Base-by-base conservation (phyloP, 768 basidiomycete species). In the Auricularia auricula-judae region DNA sequence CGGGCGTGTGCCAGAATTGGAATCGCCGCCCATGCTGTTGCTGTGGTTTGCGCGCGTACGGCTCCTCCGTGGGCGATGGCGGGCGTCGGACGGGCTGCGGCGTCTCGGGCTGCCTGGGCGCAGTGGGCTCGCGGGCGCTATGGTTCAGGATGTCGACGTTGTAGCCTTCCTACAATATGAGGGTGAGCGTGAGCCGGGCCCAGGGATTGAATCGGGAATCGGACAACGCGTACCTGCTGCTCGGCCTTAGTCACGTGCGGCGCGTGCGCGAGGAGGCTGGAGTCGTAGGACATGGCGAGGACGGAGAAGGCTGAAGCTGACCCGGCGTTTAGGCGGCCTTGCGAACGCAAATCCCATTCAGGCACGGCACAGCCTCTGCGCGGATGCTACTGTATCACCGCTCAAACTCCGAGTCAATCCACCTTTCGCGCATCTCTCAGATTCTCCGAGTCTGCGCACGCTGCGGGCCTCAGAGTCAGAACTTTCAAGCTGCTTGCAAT, bases 1-100 rank as follows among this genome's bases (percentile, higher is more conserved):
- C 79, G 36, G 69, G 78, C 29, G 74, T 81, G 62, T 79, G 77
- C 76, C 81, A 86, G 72, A 83, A 86, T 3, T 82, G 77, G 23
- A 18, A 10, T 10, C 47, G 47, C 21, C 11, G 18, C 67, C 60
- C 59, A 65, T 43, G 72, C 62, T 63, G 64, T 66, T 35, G 62
- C 61, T 23, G 68, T 61, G 61, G 53, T 47, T 16, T 16, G 8
- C 47, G 18, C 0, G 29, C 29, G 29, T 29, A 29, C 21, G 47
- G 47, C 47, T 23, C 3, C 10, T 18, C 42, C 33, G 44, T 69
- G 65, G 43, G 72, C 73, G 58, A 72, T 71, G 29, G 70, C 64
- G 21, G 67, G 56, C 64, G 12, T 64, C 56, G 10, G 66, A 61
- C 2, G 71, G 67, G 39, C 39, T 42, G 39, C 39, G 39, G 39